Evolutionary conservation across 2,329 filamentous ascomycete species (phyloP).

Genomic region (Phialophora chinensis): DNA sequence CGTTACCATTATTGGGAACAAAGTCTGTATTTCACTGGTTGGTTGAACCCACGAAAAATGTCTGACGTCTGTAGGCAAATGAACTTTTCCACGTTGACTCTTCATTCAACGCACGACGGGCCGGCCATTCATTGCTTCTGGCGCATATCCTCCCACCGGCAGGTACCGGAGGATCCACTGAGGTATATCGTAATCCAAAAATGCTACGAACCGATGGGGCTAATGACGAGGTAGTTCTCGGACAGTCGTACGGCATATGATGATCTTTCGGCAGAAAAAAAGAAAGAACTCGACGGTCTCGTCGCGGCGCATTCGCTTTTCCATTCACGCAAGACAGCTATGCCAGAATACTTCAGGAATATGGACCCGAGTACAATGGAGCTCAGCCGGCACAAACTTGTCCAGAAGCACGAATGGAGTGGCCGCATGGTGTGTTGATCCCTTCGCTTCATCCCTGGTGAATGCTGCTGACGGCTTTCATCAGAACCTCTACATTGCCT

Average conservation of each 20-base stretch:
- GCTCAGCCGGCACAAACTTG: conserved; percentile 8
- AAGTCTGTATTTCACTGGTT: background rate
- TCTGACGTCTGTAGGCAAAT: background rate
- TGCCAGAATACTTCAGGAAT: conserved; percentile 10
- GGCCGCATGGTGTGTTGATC: conserved; percentile 4
- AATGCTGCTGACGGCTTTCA: background rate
- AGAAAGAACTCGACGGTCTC: background rate
- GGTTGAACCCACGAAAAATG: too few species aligned
- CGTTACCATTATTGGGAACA: background rate
- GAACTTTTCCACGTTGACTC: conserved; percentile 11
- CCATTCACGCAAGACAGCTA: conserved; percentile 6
- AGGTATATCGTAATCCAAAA: background rate
- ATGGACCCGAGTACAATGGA: background rate
- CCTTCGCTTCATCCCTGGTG: too few species aligned
- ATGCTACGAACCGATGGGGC: background rate
- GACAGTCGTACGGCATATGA: conserved; percentile 5
- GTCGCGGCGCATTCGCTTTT: conserved; percentile 5
- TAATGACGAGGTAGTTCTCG: background rate
- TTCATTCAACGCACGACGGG: conserved; percentile 10
- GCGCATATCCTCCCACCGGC: background rate
- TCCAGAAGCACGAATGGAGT: conserved; percentile 4
- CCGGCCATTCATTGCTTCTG: conserved; percentile 1
- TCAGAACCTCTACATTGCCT: conserved; percentile 13
- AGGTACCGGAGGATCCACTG: conserved; percentile 7
- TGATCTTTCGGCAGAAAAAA: background rate